phyloP scores from a whole-genome alignment of 1,139 yeast genomes.

The Yarrowia galli region DNA sequence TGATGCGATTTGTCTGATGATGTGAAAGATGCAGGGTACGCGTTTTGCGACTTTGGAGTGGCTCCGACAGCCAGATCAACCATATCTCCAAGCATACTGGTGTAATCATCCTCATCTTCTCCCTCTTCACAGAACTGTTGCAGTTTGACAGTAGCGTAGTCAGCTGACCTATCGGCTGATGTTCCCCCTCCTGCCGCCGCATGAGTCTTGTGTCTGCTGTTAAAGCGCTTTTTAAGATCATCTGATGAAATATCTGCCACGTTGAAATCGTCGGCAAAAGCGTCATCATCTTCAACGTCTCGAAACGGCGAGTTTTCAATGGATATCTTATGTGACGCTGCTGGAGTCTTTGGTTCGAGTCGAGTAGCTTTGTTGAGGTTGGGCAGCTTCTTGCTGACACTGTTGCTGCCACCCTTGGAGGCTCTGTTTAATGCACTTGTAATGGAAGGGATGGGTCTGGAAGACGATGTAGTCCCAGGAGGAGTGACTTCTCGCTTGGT shows the following conservation, averaged over 20 bases:
- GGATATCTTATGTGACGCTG: constrained; percentile 13
- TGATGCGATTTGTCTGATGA: constrained; percentile 27
- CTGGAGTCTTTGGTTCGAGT: constrained; percentile 1
- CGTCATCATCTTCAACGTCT: constrained; percentile 45
- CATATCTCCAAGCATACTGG: constrained; percentile 41
- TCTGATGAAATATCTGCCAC: constrained; percentile 28
- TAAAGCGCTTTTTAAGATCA: constrained; percentile 17
- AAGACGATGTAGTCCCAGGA: neutral
- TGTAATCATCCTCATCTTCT: constrained; percentile 45
- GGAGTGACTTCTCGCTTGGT: constrained; percentile 19
- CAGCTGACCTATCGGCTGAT: neutral
- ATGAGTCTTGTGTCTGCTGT: neutral
- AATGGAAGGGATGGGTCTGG: constrained; percentile 6
- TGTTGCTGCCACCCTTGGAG: neutral
- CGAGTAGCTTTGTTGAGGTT: neutral
- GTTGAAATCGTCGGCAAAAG: constrained; percentile 42
- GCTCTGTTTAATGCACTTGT: constrained; percentile 5
- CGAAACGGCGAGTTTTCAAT: constrained; percentile 43
- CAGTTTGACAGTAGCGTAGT: constrained; percentile 14
- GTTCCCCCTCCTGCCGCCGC: neutral
- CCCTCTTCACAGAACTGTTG: constrained; percentile 40
- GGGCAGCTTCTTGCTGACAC: neutral
- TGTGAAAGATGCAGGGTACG: constrained; percentile 21
- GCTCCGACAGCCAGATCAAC: constrained; percentile 16
- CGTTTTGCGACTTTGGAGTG: constrained; percentile 7